Evolutionary conservation across 129 eudicot genomes (phyloP).

Genomic region (Mikania micrantha): DNA sequence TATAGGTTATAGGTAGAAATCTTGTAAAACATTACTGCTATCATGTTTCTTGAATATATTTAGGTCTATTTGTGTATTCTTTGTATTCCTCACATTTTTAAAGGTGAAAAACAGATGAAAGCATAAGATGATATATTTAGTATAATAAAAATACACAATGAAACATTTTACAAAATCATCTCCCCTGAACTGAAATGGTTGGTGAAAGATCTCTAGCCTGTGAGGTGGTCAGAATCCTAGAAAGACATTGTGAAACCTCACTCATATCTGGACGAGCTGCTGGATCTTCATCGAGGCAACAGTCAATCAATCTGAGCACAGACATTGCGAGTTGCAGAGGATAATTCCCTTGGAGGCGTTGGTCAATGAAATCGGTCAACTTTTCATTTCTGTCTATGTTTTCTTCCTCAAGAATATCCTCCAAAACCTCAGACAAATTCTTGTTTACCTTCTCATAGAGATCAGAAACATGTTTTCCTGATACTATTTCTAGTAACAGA

Average conservation of each 20-base stretch:
- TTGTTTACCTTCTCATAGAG: constrained; percentile 41
- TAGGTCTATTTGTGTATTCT: not conserved
- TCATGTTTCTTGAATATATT: constrained; percentile 7
- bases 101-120: not conserved
- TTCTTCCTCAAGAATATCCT: constrained; percentile 38
- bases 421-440: constrained; percentile 41
- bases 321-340: constrained; percentile 46
- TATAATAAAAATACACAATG: not conserved
- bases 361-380: constrained; percentile 49
- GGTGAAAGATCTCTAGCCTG: constrained; percentile 25
- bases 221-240: constrained; percentile 49
- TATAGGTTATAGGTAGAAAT: not conserved
- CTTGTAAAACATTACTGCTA: not conserved
- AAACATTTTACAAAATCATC: constrained; percentile 17
- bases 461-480: constrained; percentile 56
- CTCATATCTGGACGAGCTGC: constrained; percentile 66
- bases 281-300: constrained; percentile 60
- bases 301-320: constrained; percentile 34
- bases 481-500: constrained; percentile 69
- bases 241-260: constrained; percentile 51
- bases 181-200: constrained; percentile 24
- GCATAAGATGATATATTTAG: not conserved
- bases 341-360: constrained; percentile 49
- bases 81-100: not conserved
- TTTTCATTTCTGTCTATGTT: constrained; percentile 18